phyloP scores from a whole-genome alignment of 1,284 basidiomycete genomes.

The Cryptococcus sp. region DNA sequence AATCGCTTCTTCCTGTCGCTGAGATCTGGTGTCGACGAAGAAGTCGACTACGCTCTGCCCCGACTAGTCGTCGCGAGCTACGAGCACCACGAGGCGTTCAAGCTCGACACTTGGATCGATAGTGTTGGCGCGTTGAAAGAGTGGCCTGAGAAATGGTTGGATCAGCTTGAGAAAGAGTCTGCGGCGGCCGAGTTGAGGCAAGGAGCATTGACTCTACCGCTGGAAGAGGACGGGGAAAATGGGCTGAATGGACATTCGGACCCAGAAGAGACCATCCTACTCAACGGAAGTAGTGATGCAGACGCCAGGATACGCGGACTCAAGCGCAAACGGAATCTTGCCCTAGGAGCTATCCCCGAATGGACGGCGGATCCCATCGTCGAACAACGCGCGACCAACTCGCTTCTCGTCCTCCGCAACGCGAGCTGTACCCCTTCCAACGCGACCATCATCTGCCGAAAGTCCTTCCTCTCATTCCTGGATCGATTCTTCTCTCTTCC shows the following conservation, averaged over 20 bases:
- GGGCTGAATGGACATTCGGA: neutral
- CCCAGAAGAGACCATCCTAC: neutral
- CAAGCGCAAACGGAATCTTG: slow-evolving; percentile 8
- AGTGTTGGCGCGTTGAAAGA: slow-evolving; percentile 32
- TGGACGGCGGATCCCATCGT: slow-evolving; percentile 32
- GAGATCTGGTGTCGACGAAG: slow-evolving; percentile 36
- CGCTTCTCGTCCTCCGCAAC: slow-evolving; percentile 45
- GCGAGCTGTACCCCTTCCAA: slow-evolving; percentile 35
- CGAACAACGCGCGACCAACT: slow-evolving; percentile 38
- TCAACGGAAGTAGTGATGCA: too few species aligned
- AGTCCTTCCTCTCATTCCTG: slow-evolving; percentile 29
- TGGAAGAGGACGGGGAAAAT: neutral
- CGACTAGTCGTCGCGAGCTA: slow-evolving; percentile 40
- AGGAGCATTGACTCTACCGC: neutral
- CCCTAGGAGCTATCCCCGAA: slow-evolving; percentile 33
- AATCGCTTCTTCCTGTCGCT: slow-evolving; percentile 45
- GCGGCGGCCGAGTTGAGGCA: slow-evolving; percentile 12
- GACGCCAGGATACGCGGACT: too few species aligned
- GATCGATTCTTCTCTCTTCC: slow-evolving; percentile 42
- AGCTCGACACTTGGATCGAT: slow-evolving; percentile 39
- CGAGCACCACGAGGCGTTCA: slow-evolving; percentile 39
- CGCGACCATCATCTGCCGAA: slow-evolving; percentile 30
- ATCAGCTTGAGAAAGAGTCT: slow-evolving; percentile 38
- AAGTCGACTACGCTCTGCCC: slow-evolving; percentile 50
- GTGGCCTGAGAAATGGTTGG: slow-evolving; percentile 42